These are phyloP conservation scores for Pythium volutum DNA, from an alignment of 352 stramenopile species.

Conservation along the genomic window DNA sequence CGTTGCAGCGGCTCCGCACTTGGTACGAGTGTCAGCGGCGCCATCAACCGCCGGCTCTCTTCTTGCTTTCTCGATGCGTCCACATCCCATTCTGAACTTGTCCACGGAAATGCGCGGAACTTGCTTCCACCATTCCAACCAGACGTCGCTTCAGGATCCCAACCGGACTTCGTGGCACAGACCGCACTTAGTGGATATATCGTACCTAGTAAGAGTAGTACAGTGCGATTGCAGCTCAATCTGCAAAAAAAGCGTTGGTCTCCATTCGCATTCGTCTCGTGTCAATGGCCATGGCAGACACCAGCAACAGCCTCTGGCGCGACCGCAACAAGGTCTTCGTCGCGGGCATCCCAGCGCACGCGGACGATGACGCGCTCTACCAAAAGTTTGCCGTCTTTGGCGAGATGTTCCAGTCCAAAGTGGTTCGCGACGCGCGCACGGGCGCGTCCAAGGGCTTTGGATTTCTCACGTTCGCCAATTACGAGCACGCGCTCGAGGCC, in stretches of 20 bases:
- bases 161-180: no score
- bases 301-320: constrained; percentile 65
- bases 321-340: constrained; percentile 89
- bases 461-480: constrained; percentile 82
- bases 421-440: constrained; percentile 71
- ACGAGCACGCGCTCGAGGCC: constrained; percentile 73
- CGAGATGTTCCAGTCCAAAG: constrained; percentile 86
- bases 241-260: neutral
- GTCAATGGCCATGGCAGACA: constrained; percentile 32
- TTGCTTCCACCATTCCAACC: constrained; percentile 1
- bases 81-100: neutral
- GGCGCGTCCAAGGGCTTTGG: constrained; percentile 72
- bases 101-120: neutral
- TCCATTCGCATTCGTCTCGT: neutral
- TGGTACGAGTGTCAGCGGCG: no score
- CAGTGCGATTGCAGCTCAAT: neutral
- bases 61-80: neutral
- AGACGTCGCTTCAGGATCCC: constrained; percentile 14
- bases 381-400: constrained; percentile 73
- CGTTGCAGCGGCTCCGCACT: neutral
- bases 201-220: constrained; percentile 17
- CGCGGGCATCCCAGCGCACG: constrained; percentile 56
- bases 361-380: constrained; percentile 65
- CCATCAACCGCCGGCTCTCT: constrained; percentile 6
- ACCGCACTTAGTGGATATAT: neutral